phyloP scores from a whole-genome alignment of 177 flowering plant species.

The Tripterygium wilfordii region DNA sequence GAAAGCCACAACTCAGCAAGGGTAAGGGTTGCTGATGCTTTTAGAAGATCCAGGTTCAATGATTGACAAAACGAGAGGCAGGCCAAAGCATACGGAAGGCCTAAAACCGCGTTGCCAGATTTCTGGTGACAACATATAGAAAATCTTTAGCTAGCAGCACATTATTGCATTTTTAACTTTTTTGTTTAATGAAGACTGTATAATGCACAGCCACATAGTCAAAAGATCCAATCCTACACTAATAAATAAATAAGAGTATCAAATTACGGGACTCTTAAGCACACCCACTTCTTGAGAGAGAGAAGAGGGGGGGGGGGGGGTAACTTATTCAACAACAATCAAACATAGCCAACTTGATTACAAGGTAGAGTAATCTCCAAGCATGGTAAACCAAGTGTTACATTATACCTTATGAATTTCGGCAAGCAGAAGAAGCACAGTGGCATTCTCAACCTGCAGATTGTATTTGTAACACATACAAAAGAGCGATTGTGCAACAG shows the following conservation, averaged over 20 bases:
- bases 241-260: too few relatives aligned
- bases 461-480: slow-evolving; percentile 88
- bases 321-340: too few relatives aligned
- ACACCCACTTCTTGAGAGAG: too few relatives aligned
- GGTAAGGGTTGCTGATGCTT: slow-evolving; percentile 80
- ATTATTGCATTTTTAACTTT: too few relatives aligned
- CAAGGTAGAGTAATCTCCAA: too few relatives aligned
- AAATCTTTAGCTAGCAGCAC: too few relatives aligned
- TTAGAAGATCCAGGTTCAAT: slow-evolving; percentile 90
- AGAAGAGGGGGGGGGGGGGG: too few relatives aligned
- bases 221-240: too few relatives aligned
- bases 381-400: background rate
- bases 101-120: slow-evolving; percentile 88
- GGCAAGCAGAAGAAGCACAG: slow-evolving; percentile 83
- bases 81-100: slow-evolving; percentile 92
- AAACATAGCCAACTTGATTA: too few relatives aligned
- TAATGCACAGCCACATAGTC: too few relatives aligned
- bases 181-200: too few relatives aligned
- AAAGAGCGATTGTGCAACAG: slow-evolving; percentile 77
- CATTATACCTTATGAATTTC: slow-evolving; percentile 86
- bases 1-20: slow-evolving; percentile 90
- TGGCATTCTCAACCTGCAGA: slow-evolving; percentile 83
- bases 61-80: slow-evolving; percentile 91
- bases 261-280: too few relatives aligned
- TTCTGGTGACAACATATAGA: slow-evolving; percentile 38